These are phyloP conservation scores for Kodamaea lidongshanica DNA, from an alignment of 805 yeast genomes.

Conservation along the genomic window DNA sequence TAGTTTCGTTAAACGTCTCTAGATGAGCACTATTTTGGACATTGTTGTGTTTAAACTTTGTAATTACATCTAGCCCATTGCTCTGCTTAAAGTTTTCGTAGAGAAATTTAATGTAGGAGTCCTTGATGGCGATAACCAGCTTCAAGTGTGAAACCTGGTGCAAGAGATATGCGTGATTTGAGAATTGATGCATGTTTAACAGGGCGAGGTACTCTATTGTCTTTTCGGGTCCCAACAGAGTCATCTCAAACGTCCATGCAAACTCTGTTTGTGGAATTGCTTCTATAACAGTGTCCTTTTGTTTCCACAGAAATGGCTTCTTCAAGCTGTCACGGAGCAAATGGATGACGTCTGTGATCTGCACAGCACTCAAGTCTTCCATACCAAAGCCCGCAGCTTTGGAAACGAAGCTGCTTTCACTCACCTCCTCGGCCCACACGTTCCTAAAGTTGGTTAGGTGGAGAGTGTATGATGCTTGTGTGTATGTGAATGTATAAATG, in stretches of 20 bases:
- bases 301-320: conserved; percentile 1
- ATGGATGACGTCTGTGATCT: conserved; percentile 9
- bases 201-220: conserved; percentile 14
- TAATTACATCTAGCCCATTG: conserved; percentile 30
- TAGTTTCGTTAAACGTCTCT: conserved; percentile 5
- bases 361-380: conserved; percentile 16
- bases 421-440: conserved; percentile 24
- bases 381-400: conserved; percentile 22
- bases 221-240: conserved; percentile 4
- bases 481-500: conserved; percentile 13
- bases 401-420: conserved; percentile 10
- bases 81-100: conserved; percentile 29
- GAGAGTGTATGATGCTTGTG: conserved; percentile 14
- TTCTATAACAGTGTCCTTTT: not conserved
- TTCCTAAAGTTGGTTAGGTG: conserved; percentile 21
- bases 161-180: conserved; percentile 16
- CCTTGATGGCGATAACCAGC: conserved; percentile 20
- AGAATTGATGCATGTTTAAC: conserved; percentile 18
- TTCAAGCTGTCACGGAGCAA: conserved; percentile 11
- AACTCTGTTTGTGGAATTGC: conserved; percentile 8
- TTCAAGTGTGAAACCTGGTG: conserved; percentile 17
- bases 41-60: conserved; percentile 21
- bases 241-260: conserved; percentile 19
- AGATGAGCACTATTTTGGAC: conserved; percentile 3
- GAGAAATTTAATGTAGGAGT: conserved; percentile 27